Conservation (phyloP, 192 early-diverging fungal species). For the Phycomyces blakesleeanus region DNA sequence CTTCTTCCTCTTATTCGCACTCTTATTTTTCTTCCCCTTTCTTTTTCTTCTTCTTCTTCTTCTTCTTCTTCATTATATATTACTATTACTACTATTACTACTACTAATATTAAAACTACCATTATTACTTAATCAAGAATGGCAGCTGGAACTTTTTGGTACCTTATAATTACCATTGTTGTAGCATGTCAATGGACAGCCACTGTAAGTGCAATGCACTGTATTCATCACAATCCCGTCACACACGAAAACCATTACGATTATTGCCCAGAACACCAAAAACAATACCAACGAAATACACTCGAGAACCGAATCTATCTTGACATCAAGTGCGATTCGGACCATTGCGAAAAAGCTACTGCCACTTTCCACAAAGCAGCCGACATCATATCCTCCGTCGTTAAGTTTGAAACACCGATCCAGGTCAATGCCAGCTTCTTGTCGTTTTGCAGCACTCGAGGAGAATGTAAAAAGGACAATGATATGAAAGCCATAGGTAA, state of each 20-base stretch:
- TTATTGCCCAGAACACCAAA: background rate
- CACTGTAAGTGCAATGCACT: background rate
- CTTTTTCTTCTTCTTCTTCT: too few species aligned
- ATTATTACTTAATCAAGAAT: too few species aligned
- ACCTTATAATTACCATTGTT: too few species aligned
- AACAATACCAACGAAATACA: background rate
- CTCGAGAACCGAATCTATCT: background rate
- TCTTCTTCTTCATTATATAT: too few species aligned
- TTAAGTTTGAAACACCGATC: conserved; percentile 26
- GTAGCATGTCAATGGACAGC: too few species aligned
- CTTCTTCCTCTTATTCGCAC: too few species aligned
- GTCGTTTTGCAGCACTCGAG: conserved; percentile 26
- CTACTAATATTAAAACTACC: too few species aligned
- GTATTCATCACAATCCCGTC: background rate
- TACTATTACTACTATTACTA: too few species aligned
- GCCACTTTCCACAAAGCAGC: conserved; percentile 18
- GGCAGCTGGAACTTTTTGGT: too few species aligned
- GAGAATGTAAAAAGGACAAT: conserved; percentile 10
- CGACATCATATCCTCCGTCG: conserved; percentile 25
- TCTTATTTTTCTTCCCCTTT: too few species aligned
- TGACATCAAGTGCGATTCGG: background rate
- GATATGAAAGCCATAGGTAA: conserved; percentile 15
- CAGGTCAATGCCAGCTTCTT: conserved; percentile 35
- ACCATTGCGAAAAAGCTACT: conserved; percentile 20
- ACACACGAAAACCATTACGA: background rate